These are phyloP conservation scores for Pythium inflatum DNA, from an alignment of 352 stramenopile genomes.

Conservation along the genomic window DNA sequence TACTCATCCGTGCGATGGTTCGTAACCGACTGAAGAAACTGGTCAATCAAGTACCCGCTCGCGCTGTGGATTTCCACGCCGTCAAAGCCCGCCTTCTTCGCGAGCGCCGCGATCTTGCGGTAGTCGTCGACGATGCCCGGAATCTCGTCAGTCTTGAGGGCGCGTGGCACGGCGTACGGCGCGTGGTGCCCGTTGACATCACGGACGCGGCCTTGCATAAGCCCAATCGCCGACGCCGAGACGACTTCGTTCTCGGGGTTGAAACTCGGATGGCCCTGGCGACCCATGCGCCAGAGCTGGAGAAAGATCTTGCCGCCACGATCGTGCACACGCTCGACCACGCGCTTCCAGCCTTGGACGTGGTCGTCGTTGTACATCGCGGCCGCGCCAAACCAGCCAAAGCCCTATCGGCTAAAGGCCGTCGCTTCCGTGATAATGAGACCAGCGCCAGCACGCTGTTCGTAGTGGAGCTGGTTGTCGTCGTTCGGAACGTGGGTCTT, in stretches of 20 bases:
- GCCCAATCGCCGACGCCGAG: slow-evolving; percentile 31
- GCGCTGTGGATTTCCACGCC: slow-evolving; percentile 70
- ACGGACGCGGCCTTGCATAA: background rate
- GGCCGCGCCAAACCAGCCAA: slow-evolving; percentile 13
- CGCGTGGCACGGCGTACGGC: slow-evolving; percentile 42
- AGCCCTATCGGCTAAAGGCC: background rate
- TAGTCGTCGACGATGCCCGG: slow-evolving; percentile 57
- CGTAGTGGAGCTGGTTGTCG: slow-evolving; percentile 33
- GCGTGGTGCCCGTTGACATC: slow-evolving; percentile 18
- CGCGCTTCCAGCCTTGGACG: slow-evolving; percentile 11
- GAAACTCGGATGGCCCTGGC: slow-evolving; percentile 47
- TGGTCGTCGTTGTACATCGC: slow-evolving; percentile 35
- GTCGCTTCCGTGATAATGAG: slow-evolving; percentile 7
- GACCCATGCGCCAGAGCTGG: slow-evolving; percentile 76
- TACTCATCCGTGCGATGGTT: slow-evolving; percentile 80
- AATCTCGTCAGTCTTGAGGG: slow-evolving; percentile 67
- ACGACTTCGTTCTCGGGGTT: slow-evolving; percentile 38
- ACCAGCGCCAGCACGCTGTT: slow-evolving; percentile 13
- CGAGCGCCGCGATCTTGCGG: slow-evolving; percentile 33
- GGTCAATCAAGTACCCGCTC: slow-evolving; percentile 89
- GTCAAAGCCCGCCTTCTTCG: slow-evolving; percentile 51
- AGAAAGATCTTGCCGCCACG: slow-evolving; percentile 34
- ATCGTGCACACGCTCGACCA: background rate
- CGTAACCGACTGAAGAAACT: slow-evolving; percentile 63
- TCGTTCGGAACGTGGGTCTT: slow-evolving; percentile 8